Percentiles rank a stretch among this genome's conserved stretches.
phyloP scores from a whole-genome alignment of 2,329 filamentous ascomycete genomes.

The Trichoderma citrinoviride region DNA sequence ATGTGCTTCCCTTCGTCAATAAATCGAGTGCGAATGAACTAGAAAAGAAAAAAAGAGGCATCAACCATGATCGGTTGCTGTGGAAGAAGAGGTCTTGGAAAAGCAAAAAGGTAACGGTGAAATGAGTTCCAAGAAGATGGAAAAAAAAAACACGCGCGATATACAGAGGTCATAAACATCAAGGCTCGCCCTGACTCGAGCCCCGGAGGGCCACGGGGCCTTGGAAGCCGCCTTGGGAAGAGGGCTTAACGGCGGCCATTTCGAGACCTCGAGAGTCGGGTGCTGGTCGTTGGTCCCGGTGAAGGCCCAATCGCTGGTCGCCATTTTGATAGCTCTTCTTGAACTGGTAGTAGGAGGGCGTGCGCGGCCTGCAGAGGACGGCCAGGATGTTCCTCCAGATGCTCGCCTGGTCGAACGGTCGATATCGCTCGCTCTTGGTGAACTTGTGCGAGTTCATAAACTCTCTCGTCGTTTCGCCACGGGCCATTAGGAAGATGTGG shows the following conservation, averaged over 20 bases:
- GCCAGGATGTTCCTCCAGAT: constrained; percentile 74
- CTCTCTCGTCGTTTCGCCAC: constrained; percentile 93
- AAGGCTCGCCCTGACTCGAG: constrained; percentile 27
- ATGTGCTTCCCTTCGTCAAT: constrained; percentile 15
- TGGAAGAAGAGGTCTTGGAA: not conserved
- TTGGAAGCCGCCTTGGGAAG: constrained; percentile 45
- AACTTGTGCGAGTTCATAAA: constrained; percentile 98
- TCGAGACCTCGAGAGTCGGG: constrained; percentile 61
- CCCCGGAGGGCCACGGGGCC: constrained; percentile 50
- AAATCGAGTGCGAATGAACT: not conserved
- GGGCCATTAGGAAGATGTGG: constrained; percentile 84
- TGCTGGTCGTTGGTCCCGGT: constrained; percentile 39
- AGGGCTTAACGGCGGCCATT: constrained; percentile 63
- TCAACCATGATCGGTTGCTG: not conserved
- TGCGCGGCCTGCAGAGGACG: constrained; percentile 77
- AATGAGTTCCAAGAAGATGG: not conserved
- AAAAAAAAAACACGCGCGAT: not conserved
- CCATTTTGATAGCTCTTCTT: constrained; percentile 73
- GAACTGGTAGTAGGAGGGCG: constrained; percentile 86
- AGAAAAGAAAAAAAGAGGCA: not conserved
- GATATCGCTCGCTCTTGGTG: constrained; percentile 82
- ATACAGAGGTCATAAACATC: constrained; percentile 17
- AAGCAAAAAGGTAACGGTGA: not conserved
- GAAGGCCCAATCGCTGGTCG: constrained; percentile 75
- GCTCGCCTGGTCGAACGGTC: constrained; percentile 80